These are phyloP conservation scores for Globisporangium lucens DNA, from an alignment of 352 stramenopile species.

Conservation along the genomic window DNA sequence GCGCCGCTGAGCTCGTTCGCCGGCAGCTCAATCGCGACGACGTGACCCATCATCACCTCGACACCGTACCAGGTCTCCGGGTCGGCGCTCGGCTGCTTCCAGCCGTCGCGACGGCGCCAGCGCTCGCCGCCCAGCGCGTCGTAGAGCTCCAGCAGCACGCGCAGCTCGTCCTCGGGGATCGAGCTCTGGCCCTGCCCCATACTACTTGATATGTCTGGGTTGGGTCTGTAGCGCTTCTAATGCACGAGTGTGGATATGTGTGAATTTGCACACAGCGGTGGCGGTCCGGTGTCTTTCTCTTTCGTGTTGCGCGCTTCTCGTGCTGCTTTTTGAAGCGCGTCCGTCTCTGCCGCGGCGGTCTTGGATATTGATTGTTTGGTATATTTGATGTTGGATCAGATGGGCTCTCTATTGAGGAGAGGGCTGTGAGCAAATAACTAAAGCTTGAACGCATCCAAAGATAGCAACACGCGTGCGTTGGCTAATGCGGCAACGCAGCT, in stretches of 20 bases:
- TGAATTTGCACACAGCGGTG: background rate
- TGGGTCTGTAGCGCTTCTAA: background rate
- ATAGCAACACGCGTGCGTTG: no score
- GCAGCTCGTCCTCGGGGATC: conserved; percentile 61
- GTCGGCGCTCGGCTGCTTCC: conserved; percentile 68
- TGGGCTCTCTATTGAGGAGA: background rate
- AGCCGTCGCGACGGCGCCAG: conserved; percentile 74
- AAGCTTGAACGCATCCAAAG: no score
- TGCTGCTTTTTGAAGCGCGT: background rate
- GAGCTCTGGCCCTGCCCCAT: conserved; percentile 84
- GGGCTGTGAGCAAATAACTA: no score
- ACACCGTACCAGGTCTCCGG: conserved; percentile 82
- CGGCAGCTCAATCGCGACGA: conserved; percentile 68
- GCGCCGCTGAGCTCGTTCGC: conserved; percentile 57
- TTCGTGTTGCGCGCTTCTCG: background rate
- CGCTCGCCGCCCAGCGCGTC: conserved; percentile 63
- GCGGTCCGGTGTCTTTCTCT: background rate
- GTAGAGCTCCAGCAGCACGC: conserved; percentile 67
- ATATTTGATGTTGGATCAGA: background rate
- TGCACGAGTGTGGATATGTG: background rate
- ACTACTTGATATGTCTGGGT: background rate
- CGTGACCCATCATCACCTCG: conserved; percentile 64
- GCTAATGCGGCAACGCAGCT: no score
- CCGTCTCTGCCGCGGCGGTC: background rate
- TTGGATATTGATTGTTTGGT: no score